Conservation (phyloP, 2,329 filamentous ascomycete species). For the Penicillium sp. region DNA sequence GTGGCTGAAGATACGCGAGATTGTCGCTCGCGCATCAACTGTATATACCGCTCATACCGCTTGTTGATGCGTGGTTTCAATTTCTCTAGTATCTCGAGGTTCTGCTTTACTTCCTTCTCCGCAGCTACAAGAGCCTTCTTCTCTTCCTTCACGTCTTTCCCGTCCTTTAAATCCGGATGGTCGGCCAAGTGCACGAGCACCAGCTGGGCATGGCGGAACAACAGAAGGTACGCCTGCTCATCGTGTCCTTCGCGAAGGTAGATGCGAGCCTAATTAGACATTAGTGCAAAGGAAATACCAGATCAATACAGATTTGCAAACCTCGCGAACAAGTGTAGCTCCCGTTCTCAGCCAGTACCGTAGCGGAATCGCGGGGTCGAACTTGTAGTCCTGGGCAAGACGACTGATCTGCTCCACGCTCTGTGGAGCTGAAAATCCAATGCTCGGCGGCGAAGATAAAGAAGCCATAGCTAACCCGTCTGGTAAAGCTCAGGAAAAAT, state of each 20-base stretch:
- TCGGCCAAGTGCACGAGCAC: slow-evolving; percentile 73
- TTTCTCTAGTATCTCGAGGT: slow-evolving; percentile 73
- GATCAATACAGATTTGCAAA: slow-evolving; percentile 44
- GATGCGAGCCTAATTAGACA: slow-evolving; percentile 69
- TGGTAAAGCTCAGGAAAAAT: not conserved
- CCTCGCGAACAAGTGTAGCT: slow-evolving; percentile 79
- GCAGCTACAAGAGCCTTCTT: slow-evolving; percentile 59
- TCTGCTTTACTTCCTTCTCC: slow-evolving; percentile 65
- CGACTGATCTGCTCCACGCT: slow-evolving; percentile 77
- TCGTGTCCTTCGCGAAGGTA: slow-evolving; percentile 87
- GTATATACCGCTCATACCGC: slow-evolving; percentile 71
- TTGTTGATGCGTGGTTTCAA: slow-evolving; percentile 79
- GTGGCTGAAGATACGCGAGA: slow-evolving; percentile 44
- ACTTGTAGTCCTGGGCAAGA: slow-evolving; percentile 79
- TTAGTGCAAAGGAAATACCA: not conserved
- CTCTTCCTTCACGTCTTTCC: slow-evolving; percentile 62
- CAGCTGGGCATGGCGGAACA: slow-evolving; percentile 89
- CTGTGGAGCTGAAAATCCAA: slow-evolving; percentile 58
- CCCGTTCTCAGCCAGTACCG: slow-evolving; percentile 83
- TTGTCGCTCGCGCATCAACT: slow-evolving; percentile 53
- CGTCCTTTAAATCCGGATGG: slow-evolving; percentile 76
- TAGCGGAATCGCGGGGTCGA: slow-evolving; percentile 75
- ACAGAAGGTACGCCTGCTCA: slow-evolving; percentile 84
- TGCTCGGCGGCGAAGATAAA: slow-evolving; percentile 24
- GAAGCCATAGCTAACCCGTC: slow-evolving; percentile 28